These are phyloP conservation scores for Colletotrichum tropicicola DNA, from an alignment of 2,329 filamentous ascomycete genomes.

Conservation along the genomic window DNA sequence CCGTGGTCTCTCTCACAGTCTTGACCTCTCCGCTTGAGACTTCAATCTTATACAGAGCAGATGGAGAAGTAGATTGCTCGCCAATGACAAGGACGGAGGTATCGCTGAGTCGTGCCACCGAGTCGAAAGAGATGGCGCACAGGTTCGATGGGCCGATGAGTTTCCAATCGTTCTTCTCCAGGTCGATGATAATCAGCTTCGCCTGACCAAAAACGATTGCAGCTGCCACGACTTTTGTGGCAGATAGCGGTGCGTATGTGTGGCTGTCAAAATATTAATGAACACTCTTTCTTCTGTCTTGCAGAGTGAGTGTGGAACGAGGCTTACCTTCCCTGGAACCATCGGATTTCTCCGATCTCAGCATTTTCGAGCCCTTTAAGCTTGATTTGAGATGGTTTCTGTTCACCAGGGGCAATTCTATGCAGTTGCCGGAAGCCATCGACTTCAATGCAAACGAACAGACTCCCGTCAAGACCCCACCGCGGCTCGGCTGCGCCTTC, in stretches of 20 bases:
- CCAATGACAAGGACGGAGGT: slow-evolving; percentile 48
- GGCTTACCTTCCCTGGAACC: slow-evolving; percentile 42
- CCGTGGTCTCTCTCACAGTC: slow-evolving; percentile 44
- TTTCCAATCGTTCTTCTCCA: slow-evolving; percentile 41
- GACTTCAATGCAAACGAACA: slow-evolving; percentile 58
- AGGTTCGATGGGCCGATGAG: slow-evolving; percentile 36
- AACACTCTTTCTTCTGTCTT: too few species aligned
- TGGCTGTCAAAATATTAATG: slow-evolving; percentile 40
- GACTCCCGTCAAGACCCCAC: slow-evolving; percentile 57
- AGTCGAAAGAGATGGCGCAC: slow-evolving; percentile 42
- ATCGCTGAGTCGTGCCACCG: slow-evolving; percentile 44
- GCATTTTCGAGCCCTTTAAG: slow-evolving; percentile 50
- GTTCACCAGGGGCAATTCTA: slow-evolving; percentile 39
- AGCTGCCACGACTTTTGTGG: slow-evolving; percentile 44
- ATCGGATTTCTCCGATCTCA: slow-evolving; percentile 47
- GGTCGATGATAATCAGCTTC: slow-evolving; percentile 47
- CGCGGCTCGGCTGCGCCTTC: slow-evolving; percentile 58
- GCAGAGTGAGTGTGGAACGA: too few species aligned
- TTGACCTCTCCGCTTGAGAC: slow-evolving; percentile 32
- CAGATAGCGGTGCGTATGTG: slow-evolving; percentile 48
- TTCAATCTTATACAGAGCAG: slow-evolving; percentile 46
- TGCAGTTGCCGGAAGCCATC: slow-evolving; percentile 58
- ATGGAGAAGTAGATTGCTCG: slow-evolving; percentile 40
- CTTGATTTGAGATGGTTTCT: slow-evolving; percentile 39
- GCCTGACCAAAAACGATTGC: slow-evolving; percentile 42